A percentile compares a stretch with the other conserved stretches of the same genome.
Conservation (phyloP, 2,329 filamentous ascomycete genomes). For the Penicillium paneum region DNA sequence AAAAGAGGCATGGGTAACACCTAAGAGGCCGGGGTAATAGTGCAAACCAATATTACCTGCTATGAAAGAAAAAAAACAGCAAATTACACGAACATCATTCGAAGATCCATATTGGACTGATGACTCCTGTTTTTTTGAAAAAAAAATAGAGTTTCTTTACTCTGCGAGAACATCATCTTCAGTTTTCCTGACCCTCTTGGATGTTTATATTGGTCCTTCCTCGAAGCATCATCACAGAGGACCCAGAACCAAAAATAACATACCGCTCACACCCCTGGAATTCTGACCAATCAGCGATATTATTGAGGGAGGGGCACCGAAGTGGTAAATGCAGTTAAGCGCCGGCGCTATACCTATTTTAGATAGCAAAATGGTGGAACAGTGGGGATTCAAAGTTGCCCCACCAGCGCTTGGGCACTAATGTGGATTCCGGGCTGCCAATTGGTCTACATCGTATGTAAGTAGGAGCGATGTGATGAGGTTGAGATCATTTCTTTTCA, state of each 20-base stretch:
- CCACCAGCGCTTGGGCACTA: neutral
- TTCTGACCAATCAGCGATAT: neutral
- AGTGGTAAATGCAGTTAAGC: constrained; percentile 2
- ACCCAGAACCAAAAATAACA: neutral
- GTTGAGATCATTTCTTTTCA: neutral
- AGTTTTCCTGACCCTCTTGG: neutral
- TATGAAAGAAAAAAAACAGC: neutral
- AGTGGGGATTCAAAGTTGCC: neutral
- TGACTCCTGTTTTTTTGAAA: neutral
- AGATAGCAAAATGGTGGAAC: neutral
- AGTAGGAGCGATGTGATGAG: neutral
- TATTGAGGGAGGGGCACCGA: neutral
- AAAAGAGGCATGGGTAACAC: neutral
- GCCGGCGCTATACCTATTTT: constrained; percentile 5
- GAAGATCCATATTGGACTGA: neutral
- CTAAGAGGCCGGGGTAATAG: neutral
- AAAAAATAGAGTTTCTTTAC: neutral
- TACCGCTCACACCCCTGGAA: neutral
- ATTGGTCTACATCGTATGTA: neutral
- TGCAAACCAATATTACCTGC: neutral
- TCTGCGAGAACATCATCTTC: neutral
- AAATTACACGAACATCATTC: neutral
- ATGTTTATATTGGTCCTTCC: constrained; percentile 6
- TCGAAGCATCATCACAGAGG: neutral
- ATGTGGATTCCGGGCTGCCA: neutral